Base-by-base conservation (phyloP, 1,139 yeast genomes). In the Scheffersomyces stambukii region DNA sequence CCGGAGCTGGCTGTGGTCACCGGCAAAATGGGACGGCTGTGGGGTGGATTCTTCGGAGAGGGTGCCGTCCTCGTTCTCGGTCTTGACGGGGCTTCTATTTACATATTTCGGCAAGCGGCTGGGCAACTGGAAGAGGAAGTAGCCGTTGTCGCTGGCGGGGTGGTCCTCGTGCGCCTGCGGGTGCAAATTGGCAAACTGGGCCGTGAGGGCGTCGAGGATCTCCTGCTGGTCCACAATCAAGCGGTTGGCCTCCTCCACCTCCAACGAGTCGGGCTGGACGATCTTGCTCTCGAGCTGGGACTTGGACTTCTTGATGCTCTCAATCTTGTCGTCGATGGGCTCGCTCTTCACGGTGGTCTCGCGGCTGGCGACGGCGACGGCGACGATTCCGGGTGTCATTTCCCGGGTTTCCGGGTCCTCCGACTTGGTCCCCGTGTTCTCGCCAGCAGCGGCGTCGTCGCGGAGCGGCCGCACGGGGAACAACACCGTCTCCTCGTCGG, bases 91-190 rank as follows among this genome's bases (percentile, higher is more conserved):
- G 9, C 26, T 30, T 13, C 30, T 43, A 21, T 43, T 38, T 29
- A 54, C 54, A 36, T 79, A 78, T 8, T 57, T 41, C 0, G 95
- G 95, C 32, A 83, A 55, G 10, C 71, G 55, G 21, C 75, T 70
- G 5, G 96, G 95, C 35, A 88, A 58, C 48, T 88, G 95, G 43
- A 86, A 58, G 29, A 84, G 63, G 37, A 81, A 57, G 36, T 73
- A 64, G 26, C 44, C 42, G 21, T 50, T 51, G 17, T 42, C 42
- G n/a, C n/a, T 16, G 21, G 28, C 32, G 6, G 19, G 26, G 4
- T 28, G 31, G 18, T 29, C 34, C 17, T 27, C 21, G 8, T 31
- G 32, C 6, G 28, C 35, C 13, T 36, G 28, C 6, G 57, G 41
- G n/a, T 42, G 37, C 28, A 58, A 41, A n/a, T 33, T 29, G 21